Base-by-base conservation (phyloP, 345 rosid species). In the Ricinus communis region DNA sequence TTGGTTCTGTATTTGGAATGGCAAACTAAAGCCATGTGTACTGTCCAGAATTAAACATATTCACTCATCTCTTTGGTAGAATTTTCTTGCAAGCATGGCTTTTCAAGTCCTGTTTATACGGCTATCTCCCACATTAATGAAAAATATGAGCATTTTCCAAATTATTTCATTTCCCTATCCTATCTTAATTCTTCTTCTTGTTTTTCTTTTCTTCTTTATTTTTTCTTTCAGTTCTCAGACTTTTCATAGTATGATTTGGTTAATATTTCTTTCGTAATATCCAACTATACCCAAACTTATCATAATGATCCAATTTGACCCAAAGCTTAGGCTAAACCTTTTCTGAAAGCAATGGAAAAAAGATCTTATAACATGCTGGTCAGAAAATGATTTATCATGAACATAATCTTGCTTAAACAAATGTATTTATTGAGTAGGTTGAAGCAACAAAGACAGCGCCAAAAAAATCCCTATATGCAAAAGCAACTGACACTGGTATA, bases 401-500 rank as follows among this genome's bases (percentile, higher is more conserved):
- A 3, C 8, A 9, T 43, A 8, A 43, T 43, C 4, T 43, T 8
- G 14, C 14, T 43, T 12, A 43, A 3, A 43, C 40, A 6, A 52
- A 59, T 77, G 51, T 62, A 78, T 67, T 70, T 22, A 69, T 55
- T 77, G 27, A 58, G 33, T 51, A 94, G 97, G 92, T 81, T 75
- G 96, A 88, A 72, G 79, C 69, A 65, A 45, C 84, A 45, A 86
- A 87, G 86, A 80, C 70, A 74, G 87, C 82, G 71, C 87, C 89
- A 64, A 53, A 84, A 55, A 90, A 89, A 78, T 95, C 97, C 59
- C 65, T 85, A 41, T 95, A 95, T 54, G 99, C 96, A 61, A 91
- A 80, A 73, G 88, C 87, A 54, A 95, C 97, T 5, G 89, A 95
- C 86, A 95, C 93, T 0, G 99, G 99, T 38, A 68, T 91, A 71